Base-by-base conservation (phyloP, 1,139 yeast genomes). In the Sugiyamaella pinicola region DNA sequence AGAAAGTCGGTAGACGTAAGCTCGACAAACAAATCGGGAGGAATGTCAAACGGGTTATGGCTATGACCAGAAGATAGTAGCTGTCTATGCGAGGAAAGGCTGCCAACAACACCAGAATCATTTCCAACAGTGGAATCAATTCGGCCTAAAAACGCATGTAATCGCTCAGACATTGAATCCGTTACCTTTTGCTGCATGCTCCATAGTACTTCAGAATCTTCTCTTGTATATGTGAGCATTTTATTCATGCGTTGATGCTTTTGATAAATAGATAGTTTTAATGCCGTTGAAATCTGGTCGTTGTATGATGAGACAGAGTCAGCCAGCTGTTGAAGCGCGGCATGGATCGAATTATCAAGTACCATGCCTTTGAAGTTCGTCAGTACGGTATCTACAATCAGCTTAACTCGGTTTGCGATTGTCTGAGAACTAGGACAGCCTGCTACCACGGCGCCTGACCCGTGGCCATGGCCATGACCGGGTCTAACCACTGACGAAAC, bases 291-390 rank as follows among this genome's bases (percentile, higher is more conserved):
- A 43, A 72, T 71, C 59, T 69, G 75, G 55, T 78, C 80, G 59
- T 78, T 75, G 57, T 78, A 79, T 4, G 71, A 65, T 31, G 77
- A 73, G 21, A 83, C 71, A 0, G 77, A 67, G 38, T 73, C 74
- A 10, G 80, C 64, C 34, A 82, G 61, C 39, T 73, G 73, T 62
- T 74, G 70, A 1, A 80, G 60, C 1, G 74, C 69, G 21, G 74
- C 74, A 51, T 74, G 73, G 21, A 80, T 73, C n/a, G 72, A 69
- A 15, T 73, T 75, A 54, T 81, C 83, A 19, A 83, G 64, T 8
- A 83, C 61, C 74, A 82, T 77, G 5, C 87, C 84, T 1, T 81
- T 77, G 55, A 79, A 79, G 31, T 74, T 69, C 38, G 74, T 77
- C 40, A 74, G 68, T 6, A 80, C 70, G 0, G 78, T 74, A 39